Evolutionary conservation across 441 rosid genomes (phyloP), one percentile per base, ranked within the genome.

Genomic region (Theobroma grandiflorum): DNA sequence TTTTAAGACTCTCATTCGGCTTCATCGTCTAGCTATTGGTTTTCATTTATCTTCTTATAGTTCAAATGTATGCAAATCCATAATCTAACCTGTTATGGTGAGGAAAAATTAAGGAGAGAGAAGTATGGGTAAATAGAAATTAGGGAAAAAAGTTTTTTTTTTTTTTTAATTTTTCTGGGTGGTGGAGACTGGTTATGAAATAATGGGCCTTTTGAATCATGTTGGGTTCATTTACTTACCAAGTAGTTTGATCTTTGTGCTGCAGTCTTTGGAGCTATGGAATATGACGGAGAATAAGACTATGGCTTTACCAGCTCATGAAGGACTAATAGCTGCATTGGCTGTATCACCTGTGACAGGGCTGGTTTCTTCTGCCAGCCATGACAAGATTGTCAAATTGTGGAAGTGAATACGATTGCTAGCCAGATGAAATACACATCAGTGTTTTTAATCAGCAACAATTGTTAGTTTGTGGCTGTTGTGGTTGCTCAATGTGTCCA

Each of bases 221-320:
- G 9, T 31, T 37, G n/a, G 22, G 6, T 35, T 40, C 22, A 5
- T n/a, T 33, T 67, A 45, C 65, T 45, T 72, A 79, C 67, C 70
- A 22, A 61, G 4, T 37, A 15, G 31, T 37, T 62, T 80, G 69
- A 68, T 57, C 37, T 9, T 43, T 61, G 35, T 15, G 9, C 69
- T 82, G 83, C 89, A 95, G 99, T 92, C 96, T 63, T 86, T 96
- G 84, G 98, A 89, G 84, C 92, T 96, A 9, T 96, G 98, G 99
- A 90, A 96, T 86, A 91, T 96, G 93, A 68, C 82, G 2, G 97
- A 92, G 85, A 91, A 91, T 85, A 93, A 91, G 90, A 93, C 89
- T 0, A 87, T 89, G 94, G 86, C 93, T 12, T 85, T 92, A 18
- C 26, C 88, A 14, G 98, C 97, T 2, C 99, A 96, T 26, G 93